A percentile compares a stretch with the other conserved stretches of the same genome.
phyloP scores from a whole-genome alignment of 345 rosid genomes.

The Lumnitzera littorea region DNA sequence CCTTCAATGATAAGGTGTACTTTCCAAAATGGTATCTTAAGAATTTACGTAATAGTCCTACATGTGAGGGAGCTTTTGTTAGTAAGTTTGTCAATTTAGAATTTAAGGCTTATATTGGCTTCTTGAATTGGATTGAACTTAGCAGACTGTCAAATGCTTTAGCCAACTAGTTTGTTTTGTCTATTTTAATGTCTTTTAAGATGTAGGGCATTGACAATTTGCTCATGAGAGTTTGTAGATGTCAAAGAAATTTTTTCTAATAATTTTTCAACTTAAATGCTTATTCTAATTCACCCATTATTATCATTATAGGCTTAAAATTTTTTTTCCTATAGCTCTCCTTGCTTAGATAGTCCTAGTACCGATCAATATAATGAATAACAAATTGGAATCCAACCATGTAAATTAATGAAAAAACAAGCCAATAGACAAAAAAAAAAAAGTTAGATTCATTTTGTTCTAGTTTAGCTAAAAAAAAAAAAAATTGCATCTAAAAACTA shows the following conservation, averaged over 20 bases:
- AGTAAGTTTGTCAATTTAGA: constrained; percentile 68
- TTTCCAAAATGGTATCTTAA: constrained; percentile 95
- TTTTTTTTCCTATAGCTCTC: constrained; percentile 67
- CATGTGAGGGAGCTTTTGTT: constrained; percentile 43
- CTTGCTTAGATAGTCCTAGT: constrained; percentile 52
- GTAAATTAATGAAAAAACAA: too few species aligned
- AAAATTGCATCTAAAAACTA: too few species aligned
- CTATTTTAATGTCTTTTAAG: too few species aligned
- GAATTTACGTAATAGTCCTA: constrained; percentile 69
- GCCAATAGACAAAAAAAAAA: too few species aligned
- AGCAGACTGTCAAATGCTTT: background rate
- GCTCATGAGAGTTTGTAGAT: too few species aligned
- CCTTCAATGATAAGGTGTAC: constrained; percentile 90
- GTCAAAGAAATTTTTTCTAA: background rate
- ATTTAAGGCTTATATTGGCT: constrained; percentile 51
- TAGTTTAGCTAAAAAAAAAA: too few species aligned
- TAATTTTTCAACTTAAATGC: background rate
- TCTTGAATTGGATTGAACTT: constrained; percentile 64
- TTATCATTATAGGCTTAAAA: constrained; percentile 55
- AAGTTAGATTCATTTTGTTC: too few species aligned
- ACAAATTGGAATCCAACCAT: too few species aligned
- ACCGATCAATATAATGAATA: constrained; percentile 70
- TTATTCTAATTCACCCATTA: background rate
- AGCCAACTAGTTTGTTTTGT: too few species aligned
- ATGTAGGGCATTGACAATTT: too few species aligned